Conservation (phyloP, 306 rosid genomes). For the Parietaria judaica region DNA sequence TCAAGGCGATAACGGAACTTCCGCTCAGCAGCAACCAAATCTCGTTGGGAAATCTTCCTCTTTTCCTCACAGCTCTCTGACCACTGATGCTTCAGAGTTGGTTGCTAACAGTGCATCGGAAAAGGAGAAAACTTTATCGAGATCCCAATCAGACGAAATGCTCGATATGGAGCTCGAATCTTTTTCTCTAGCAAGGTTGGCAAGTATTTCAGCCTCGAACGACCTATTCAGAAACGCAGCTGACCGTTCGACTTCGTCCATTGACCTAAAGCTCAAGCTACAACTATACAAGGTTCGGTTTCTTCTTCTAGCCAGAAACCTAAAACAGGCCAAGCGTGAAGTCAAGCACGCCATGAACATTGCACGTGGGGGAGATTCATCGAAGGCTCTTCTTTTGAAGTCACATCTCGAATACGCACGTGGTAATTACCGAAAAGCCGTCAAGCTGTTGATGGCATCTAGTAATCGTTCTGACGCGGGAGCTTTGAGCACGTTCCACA, state of each 20-base stretch:
- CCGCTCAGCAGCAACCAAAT: conserved; percentile 49
- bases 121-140: conserved; percentile 55
- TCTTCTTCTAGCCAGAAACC: conserved; percentile 77
- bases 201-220: conserved; percentile 46
- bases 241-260: conserved; percentile 56
- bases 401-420: conserved; percentile 96
- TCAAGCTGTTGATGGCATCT: conserved; percentile 88
- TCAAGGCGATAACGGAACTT: conserved; percentile 63
- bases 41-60: conserved; percentile 53
- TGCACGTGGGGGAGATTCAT: conserved; percentile 78
- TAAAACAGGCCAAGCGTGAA: conserved; percentile 94
- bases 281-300: conserved; percentile 92
- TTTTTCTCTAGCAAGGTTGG: conserved; percentile 48
- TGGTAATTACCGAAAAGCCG: conserved; percentile 92
- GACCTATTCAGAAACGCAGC: conserved; percentile 56
- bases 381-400: conserved; percentile 91
- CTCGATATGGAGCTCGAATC: conserved; percentile 52
- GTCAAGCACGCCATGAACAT: conserved; percentile 93
- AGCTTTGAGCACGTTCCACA: conserved; percentile 72
- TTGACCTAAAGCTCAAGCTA: conserved; percentile 80
- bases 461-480: conserved; percentile 63
- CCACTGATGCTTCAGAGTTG: conserved; percentile 59
- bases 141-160: conserved; percentile 72
- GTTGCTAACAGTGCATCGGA: conserved; percentile 59
- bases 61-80: conserved; percentile 40